These are phyloP conservation scores for Botryotinia globosa DNA, from an alignment of 2,329 filamentous ascomycete genomes.

Conservation along the genomic window DNA sequence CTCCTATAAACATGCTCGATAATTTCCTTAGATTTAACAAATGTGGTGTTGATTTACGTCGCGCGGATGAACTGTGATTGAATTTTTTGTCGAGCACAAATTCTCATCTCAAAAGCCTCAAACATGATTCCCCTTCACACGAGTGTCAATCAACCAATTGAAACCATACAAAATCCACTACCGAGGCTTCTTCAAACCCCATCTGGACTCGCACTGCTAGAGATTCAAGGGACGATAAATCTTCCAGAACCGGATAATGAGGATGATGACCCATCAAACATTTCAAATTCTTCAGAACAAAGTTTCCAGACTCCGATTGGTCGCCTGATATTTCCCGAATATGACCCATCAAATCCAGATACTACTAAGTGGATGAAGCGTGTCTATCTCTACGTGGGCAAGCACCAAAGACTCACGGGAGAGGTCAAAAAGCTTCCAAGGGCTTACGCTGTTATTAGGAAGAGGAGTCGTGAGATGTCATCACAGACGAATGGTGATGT, in stretches of 20 bases:
- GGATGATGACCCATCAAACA: conserved; percentile 26
- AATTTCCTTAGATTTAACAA: background rate
- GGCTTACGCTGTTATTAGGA: conserved; percentile 74
- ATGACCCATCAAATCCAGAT: conserved; percentile 53
- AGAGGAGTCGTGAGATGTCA: conserved; percentile 39
- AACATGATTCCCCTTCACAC: conserved; percentile 18
- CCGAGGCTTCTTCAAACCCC: conserved; percentile 86
- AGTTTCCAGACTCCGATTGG: conserved; percentile 57
- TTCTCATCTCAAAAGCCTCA: background rate
- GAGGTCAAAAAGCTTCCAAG: conserved; percentile 84
- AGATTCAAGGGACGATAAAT: conserved; percentile 90
- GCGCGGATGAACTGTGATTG: background rate
- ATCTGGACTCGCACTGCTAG: conserved; percentile 81
- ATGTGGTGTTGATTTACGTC: background rate
- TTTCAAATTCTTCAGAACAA: conserved; percentile 21
- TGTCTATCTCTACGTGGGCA: conserved; percentile 83
- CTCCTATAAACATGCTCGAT: background rate
- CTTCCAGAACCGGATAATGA: conserved; percentile 51
- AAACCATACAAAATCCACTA: conserved; percentile 49
- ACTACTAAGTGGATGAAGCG: conserved; percentile 82
- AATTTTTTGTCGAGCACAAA: background rate
- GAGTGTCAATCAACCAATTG: background rate
- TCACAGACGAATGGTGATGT: conserved; percentile 28
- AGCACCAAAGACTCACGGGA: conserved; percentile 83
- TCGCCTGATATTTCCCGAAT: conserved; percentile 74